Evolutionary conservation across 139 green algal genomes (phyloP), one percentile per base, ranked within the genome.

Genomic region (Cymbomonas tetramitiformis): DNA sequence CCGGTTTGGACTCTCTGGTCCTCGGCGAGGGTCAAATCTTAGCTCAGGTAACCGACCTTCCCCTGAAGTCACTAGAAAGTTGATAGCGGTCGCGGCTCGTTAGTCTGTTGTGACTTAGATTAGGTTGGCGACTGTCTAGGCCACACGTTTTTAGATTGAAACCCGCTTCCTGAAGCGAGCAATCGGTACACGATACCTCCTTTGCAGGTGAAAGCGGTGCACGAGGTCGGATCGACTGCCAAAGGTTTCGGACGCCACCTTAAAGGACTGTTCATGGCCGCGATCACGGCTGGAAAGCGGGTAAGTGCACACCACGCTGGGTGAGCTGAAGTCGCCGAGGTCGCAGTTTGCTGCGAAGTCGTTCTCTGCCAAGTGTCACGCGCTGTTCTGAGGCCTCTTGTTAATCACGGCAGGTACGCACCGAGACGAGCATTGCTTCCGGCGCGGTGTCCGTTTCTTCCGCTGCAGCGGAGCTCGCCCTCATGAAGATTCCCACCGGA

Each of bases 21-120:
- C 88, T 99, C 81, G 92, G 92, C 18, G 92, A 99, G 75, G 92
- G 92, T 18, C 92, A 99, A 68, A 98, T 99, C 56, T 71, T 99
- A 36, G 87, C 92, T 9, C 92, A 99, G 74, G n/a, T n/a, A n/a
- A n/a, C n/a, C n/a, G n/a, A n/a, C n/a, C n/a, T n/a, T n/a, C n/a
- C n/a, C 88, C n/a, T 97, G 18, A 86, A n/a, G n/a, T n/a, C n/a
- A n/a, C n/a, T n/a, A 85, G 67, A 58, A 74, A 47, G 66, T 61
- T 34, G 18, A 61, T 26, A 55, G 30, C 26, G 21, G 29, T 7
- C 26, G 30, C 8, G 30, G 38, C 18, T 18, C 18, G 38, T 44
- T 18, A 21, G 38, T 44, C 18, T 21, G 38, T 21, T 18, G 18
- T 18, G 18, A 18, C 18, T 18, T 18, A 44, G 38, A 44, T 44